Evolutionary conservation across 2,329 filamentous ascomycete genomes (phyloP).

Genomic region (Periglandula ipomoeae): DNA sequence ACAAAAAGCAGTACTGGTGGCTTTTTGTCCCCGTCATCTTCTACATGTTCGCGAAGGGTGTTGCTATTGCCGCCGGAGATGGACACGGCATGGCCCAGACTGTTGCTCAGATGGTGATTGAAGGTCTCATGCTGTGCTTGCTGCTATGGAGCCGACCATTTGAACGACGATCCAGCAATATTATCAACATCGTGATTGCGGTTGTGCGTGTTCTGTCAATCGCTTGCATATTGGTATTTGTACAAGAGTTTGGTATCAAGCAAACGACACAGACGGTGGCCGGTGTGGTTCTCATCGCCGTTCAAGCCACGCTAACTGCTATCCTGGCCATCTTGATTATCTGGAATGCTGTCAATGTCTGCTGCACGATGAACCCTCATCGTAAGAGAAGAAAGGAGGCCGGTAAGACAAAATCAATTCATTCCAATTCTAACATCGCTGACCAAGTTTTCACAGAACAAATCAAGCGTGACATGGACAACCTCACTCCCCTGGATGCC

Average conservation of each 20-base stretch:
- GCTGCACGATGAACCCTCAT: conserved; percentile 83
- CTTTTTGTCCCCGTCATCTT: conserved; percentile 81
- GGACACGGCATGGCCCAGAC: conserved; percentile 79
- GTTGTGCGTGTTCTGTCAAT: conserved; percentile 83
- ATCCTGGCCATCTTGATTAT: conserved; percentile 78
- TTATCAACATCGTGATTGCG: conserved; percentile 91
- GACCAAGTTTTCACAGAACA: conserved; percentile 48
- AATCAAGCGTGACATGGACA: conserved; percentile 65
- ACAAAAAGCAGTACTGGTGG: conserved; percentile 96
- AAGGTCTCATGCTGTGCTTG: conserved; percentile 67
- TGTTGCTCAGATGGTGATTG: conserved; percentile 69
- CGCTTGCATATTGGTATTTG: conserved; percentile 82
- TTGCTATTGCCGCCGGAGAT: conserved; percentile 74
- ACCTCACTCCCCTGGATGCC: conserved; percentile 77
- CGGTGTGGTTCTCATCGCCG: conserved; percentile 84
- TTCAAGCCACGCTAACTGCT: conserved; percentile 78
- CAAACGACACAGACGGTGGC: conserved; percentile 92
- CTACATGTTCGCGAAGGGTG: conserved; percentile 86
- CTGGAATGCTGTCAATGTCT: conserved; percentile 78
- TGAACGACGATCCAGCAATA: conserved; percentile 75
- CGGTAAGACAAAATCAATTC: conserved; percentile 47
- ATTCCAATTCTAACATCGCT: conserved; percentile 17
- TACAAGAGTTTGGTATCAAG: conserved; percentile 80
- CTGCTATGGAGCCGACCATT: conserved; percentile 82
- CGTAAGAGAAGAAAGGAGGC: conserved; percentile 80